Conservation (phyloP, 768 basidiomycete genomes). For the Agaricus subrufescens region DNA sequence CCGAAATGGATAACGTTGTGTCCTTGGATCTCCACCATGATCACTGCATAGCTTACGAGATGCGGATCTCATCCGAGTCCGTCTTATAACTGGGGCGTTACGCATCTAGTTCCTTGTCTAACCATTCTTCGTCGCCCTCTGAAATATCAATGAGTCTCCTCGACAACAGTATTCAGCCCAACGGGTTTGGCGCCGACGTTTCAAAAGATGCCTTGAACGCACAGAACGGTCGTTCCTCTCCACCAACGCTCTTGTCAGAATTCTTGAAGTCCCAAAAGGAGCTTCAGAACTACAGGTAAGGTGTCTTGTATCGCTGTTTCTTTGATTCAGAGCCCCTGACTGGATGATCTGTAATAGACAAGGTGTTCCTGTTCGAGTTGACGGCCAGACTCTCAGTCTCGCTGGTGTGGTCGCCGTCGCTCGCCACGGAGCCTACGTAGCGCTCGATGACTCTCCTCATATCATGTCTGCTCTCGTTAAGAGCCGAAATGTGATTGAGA, state of each 20-base stretch:
- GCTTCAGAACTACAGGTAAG: conserved; percentile 52
- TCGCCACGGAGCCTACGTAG: conserved; percentile 44
- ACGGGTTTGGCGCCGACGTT: neutral
- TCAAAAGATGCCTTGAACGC: conserved; percentile 12
- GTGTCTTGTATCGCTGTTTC: conserved; percentile 23
- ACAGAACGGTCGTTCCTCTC: conserved; percentile 3
- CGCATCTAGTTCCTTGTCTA: too few relatives aligned
- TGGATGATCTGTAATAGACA: conserved; percentile 36
- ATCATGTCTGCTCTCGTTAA: conserved; percentile 52
- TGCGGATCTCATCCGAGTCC: conserved; percentile 28
- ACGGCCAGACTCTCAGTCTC: conserved; percentile 61
- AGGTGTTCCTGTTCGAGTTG: conserved; percentile 51
- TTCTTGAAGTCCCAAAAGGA: conserved; percentile 48
- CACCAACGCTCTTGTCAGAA: conserved; percentile 19
- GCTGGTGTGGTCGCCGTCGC: conserved; percentile 66
- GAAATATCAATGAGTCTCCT: conserved; percentile 2
- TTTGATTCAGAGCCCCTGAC: conserved; percentile 32
- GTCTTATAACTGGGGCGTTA: conserved; percentile 6
- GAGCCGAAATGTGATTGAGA: conserved; percentile 61
- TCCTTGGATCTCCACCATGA: conserved; percentile 10
- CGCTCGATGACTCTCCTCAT: conserved; percentile 32
- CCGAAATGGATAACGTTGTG: neutral
- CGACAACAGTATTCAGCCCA: neutral
- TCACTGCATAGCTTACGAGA: conserved; percentile 11
- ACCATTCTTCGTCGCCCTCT: neutral